Evolutionary conservation across 2,329 filamentous ascomycete genomes (phyloP), one percentile per base, ranked within the genome.

Genomic region (Colletotrichum melonis): DNA sequence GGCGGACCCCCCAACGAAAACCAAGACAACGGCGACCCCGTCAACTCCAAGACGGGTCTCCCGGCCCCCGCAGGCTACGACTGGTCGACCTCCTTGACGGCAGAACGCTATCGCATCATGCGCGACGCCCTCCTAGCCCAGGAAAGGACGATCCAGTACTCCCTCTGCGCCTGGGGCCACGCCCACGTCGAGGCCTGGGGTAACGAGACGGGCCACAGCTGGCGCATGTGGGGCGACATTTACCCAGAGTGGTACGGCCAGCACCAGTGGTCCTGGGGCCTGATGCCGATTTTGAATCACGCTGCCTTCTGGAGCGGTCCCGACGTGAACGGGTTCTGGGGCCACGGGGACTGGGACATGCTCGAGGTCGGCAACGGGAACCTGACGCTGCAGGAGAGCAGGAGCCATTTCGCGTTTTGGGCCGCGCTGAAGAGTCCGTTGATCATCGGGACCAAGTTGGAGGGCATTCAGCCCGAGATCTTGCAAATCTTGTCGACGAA

Each of bases 111-210:
- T 78, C 77, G 76, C 5, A 74, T 76, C 24, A 91, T 91, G 89
- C 82, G 86, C n/a, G 84, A 89, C 76, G 87, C 87, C 0, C 80
- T 90, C 3, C 76, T 83, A 1, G 81, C 76, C 24, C 83, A 86
- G 65, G 80, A 84, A 60, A 81, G 84, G 16, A 81, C 84, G 0
- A 89, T 90, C 14, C 78, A 87, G 4, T 90, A 86, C 78, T 86
- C 82, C 12, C 80, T 90, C 16, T 90, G 88, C 76, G 83, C 86
- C 35, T 90, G 88, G 88, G 89, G 89, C 4, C 77, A 83, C 19
- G 87, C 85, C 0, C 81, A 85, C 19, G 87, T 90, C 4, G 83
- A 85, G 65, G 76, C 78, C 3, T 90, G 88, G 87, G 89, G 85
- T 7, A 84, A 84, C 67, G 75, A 78, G 6, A 86, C 84, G 0